Conservation (phyloP, 306 rosid species). For the Vicia villosa region DNA sequence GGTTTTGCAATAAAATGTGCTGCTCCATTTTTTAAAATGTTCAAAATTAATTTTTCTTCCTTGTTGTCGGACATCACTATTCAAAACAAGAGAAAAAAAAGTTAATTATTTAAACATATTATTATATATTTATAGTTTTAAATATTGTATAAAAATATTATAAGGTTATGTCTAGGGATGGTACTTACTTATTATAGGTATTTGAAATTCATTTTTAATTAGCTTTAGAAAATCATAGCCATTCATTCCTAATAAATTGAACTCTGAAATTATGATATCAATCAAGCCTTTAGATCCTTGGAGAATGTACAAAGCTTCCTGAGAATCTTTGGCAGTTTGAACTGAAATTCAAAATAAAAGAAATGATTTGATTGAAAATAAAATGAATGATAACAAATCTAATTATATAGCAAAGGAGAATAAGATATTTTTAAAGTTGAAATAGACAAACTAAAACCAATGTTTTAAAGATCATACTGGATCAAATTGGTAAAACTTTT, state of each 20-base stretch:
- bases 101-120: not conserved
- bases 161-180: not conserved
- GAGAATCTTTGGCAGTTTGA: conserved; percentile 43
- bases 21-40: conserved; percentile 47
- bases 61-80: conserved; percentile 72
- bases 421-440: too few species aligned
- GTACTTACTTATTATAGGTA: conserved; percentile 68
- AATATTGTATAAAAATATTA: not conserved
- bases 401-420: too few species aligned
- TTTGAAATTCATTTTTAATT: conserved; percentile 50
- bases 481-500: too few species aligned
- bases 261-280: conserved; percentile 61
- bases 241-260: conserved; percentile 59
- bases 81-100: not conserved
- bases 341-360: conserved; percentile 44
- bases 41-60: conserved; percentile 43
- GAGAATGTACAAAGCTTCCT: conserved; percentile 61
- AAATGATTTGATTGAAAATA: not conserved
- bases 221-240: conserved; percentile 59
- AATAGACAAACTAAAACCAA: too few species aligned
- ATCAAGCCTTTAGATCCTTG: conserved; percentile 40
- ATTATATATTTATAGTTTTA: too few species aligned
- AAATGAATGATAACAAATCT: too few species aligned
- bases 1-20: conserved; percentile 56
- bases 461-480: too few species aligned